These are phyloP conservation scores for Chenopodium berlandieri DNA, from an alignment of 148 eudicot species.

Conservation along the genomic window DNA sequence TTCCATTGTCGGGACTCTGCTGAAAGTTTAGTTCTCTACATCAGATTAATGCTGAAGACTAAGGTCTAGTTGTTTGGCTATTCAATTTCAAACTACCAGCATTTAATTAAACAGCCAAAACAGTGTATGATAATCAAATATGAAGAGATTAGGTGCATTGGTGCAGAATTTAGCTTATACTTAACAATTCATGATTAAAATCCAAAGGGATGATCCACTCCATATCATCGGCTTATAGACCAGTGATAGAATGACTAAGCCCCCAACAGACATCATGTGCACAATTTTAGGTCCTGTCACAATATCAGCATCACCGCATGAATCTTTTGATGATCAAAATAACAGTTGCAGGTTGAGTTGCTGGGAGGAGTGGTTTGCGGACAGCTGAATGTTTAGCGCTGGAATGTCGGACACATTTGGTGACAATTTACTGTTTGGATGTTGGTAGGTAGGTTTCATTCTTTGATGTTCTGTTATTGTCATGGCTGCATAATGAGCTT, in stretches of 20 bases:
- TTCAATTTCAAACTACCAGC: not conserved
- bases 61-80: not conserved
- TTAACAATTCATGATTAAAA: not conserved
- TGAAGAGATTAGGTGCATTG: not conserved
- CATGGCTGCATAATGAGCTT: not conserved
- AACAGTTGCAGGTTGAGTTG: too few relatives aligned
- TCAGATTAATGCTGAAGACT: not conserved
- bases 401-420: too few relatives aligned
- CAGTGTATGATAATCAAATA: not conserved
- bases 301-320: not conserved
- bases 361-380: too few relatives aligned
- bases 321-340: too few relatives aligned
- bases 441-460: too few relatives aligned
- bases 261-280: not conserved
- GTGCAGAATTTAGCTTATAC: not conserved
- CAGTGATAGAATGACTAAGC: not conserved
- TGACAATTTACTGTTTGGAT: too few relatives aligned
- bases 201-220: not conserved
- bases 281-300: not conserved
- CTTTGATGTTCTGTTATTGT: too few relatives aligned
- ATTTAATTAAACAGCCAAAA: not conserved
- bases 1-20: not conserved
- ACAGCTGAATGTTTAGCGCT: too few relatives aligned
- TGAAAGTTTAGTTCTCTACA: not conserved
- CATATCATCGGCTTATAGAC: not conserved